Percentiles rank a stretch among this genome's conserved stretches.
Evolutionary conservation across 108 stramenopile genomes (phyloP).

Genomic region (Mediolabrus comicus): DNA sequence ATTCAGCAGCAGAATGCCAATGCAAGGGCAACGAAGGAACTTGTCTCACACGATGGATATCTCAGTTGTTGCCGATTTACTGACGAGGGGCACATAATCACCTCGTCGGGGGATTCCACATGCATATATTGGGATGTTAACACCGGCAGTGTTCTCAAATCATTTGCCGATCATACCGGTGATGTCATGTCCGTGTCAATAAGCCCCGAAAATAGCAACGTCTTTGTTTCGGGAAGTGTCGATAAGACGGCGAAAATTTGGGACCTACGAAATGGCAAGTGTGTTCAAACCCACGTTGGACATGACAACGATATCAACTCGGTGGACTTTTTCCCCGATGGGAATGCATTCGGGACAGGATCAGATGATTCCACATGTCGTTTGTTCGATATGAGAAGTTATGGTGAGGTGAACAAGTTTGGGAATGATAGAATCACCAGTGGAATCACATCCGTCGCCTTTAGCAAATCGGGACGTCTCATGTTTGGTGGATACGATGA

Average conservation of each 20-base stretch:
- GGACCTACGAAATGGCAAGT: constrained; percentile 88
- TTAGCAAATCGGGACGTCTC: constrained; percentile 77
- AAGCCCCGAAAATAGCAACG: constrained; percentile 74
- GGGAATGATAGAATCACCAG: constrained; percentile 68
- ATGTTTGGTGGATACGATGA: constrained; percentile 91
- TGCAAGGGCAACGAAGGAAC: constrained; percentile 78
- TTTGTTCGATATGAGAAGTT: constrained; percentile 94
- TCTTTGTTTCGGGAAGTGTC: constrained; percentile 94
- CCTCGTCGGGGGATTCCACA: constrained; percentile 94
- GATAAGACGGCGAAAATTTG: constrained; percentile 96
- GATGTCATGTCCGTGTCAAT: constrained; percentile 94
- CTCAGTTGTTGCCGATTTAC: constrained; percentile 97
- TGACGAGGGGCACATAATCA: constrained; percentile 82
- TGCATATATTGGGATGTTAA: constrained; percentile 97
- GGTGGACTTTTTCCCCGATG: constrained; percentile 94
- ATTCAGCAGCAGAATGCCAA: constrained; percentile 54
- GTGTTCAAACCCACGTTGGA: constrained; percentile 89
- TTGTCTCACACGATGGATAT: constrained; percentile 99
- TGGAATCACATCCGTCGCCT: constrained; percentile 83
- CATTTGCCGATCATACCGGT: constrained; percentile 93
- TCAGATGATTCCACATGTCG: constrained; percentile 95
- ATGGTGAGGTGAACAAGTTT: constrained; percentile 87
- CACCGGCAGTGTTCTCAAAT: constrained; percentile 65
- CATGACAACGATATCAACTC: constrained; percentile 98
- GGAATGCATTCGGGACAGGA: constrained; percentile 86